Percentiles rank a stretch among this genome's conserved stretches.
Evolutionary conservation across 2,329 filamentous ascomycete genomes (phyloP).

Genomic region (Phoma sp.): DNA sequence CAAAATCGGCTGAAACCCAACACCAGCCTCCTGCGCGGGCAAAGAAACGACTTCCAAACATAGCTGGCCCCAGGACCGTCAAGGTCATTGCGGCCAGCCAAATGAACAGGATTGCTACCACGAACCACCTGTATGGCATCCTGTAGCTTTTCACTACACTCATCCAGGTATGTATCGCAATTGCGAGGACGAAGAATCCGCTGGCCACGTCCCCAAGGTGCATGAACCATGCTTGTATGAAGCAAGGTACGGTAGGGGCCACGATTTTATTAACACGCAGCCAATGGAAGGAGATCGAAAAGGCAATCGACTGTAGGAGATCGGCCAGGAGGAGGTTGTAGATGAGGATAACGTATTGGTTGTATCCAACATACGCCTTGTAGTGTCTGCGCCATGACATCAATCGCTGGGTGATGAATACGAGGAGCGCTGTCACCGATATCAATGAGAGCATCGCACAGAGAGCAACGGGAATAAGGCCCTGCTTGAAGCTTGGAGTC

Average conservation of each 20-base stretch:
- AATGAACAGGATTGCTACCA: constrained; percentile 52
- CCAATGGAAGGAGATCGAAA: constrained; percentile 59
- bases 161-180: constrained; percentile 62
- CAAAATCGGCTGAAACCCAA: constrained; percentile 56
- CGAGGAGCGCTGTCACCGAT: constrained; percentile 53
- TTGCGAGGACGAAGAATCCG: constrained; percentile 62
- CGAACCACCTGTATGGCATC: constrained; percentile 55
- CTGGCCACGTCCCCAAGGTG: constrained; percentile 61
- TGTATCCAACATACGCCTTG: constrained; percentile 59
- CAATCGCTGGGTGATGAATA: constrained; percentile 60
- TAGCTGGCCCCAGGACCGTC: constrained; percentile 55
- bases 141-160: constrained; percentile 58
- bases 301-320: constrained; percentile 60
- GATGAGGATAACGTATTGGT: constrained; percentile 63
- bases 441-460: constrained; percentile 58
- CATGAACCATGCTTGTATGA: constrained; percentile 60
- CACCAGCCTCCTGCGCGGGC: constrained; percentile 61
- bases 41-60: constrained; percentile 54
- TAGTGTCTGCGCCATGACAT: constrained; percentile 59
- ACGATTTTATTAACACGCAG: constrained; percentile 54
- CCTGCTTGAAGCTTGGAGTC: constrained; percentile 40
- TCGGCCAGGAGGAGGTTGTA: constrained; percentile 62
- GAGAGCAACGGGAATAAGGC: constrained; percentile 57
- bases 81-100: constrained; percentile 58
- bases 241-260: constrained; percentile 55